phyloP scores from a whole-genome alignment of 306 rosid genomes.

The Quercus bicolor region DNA sequence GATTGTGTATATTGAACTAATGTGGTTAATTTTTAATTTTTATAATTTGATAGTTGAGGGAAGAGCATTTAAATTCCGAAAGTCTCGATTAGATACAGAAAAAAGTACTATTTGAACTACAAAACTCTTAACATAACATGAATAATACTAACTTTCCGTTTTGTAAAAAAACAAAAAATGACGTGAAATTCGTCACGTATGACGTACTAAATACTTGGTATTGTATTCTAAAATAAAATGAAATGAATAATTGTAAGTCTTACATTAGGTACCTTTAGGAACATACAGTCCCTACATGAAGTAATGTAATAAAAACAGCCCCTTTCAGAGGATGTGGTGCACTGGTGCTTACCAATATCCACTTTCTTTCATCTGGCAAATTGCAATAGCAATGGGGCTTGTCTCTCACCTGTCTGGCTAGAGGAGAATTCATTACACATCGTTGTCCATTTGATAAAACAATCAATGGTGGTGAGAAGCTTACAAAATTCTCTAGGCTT shows the following conservation, averaged over 20 bases:
- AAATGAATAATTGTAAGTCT: neutral
- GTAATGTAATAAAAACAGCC: constrained; percentile 19
- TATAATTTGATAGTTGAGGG: too few relatives aligned
- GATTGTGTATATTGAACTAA: too few relatives aligned
- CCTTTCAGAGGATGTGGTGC: constrained; percentile 12
- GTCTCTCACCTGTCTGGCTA: constrained; percentile 28
- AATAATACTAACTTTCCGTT: too few relatives aligned
- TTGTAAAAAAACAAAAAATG: neutral
- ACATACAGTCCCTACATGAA: constrained; percentile 24
- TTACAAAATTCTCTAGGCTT: constrained; percentile 6
- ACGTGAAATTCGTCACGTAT: neutral
- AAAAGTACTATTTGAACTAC: too few relatives aligned
- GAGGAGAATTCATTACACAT: constrained; percentile 24
- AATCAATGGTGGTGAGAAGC: constrained; percentile 13
- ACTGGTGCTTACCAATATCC: constrained; percentile 23
- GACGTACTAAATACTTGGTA: neutral
- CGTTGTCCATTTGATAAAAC: constrained; percentile 30
- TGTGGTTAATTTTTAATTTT: too few relatives aligned
- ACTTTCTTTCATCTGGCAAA: constrained; percentile 30
- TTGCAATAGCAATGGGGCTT: constrained; percentile 23
- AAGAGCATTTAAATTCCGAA: too few relatives aligned
- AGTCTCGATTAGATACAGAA: too few relatives aligned
- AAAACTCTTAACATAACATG: too few relatives aligned
- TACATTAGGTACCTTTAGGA: constrained; percentile 18
- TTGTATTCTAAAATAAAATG: neutral